Evolutionary conservation across 2,329 filamentous ascomycete species (phyloP), one percentile per base, ranked within the genome.

Genomic region (Paraphoma sp.): DNA sequence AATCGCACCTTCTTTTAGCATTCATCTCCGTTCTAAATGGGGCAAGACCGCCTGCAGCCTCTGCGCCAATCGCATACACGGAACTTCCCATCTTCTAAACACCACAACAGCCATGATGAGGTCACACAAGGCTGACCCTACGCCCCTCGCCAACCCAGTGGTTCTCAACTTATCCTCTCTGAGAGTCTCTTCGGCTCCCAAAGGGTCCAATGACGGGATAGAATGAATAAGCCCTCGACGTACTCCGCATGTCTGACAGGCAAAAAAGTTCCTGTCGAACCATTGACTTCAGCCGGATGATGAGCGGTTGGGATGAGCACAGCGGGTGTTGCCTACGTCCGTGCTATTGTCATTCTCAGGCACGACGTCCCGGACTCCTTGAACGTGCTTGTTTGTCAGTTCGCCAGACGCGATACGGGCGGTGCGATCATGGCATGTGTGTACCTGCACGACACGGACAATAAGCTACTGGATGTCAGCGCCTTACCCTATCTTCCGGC

Each of bases 341-440:
- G 50, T 41, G 38, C 31, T 48, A 57, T 61, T 57, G 54, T 56
- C 56, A 60, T 61, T 49, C 55, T 63, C 62, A 73, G 69, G 69
- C 65, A 73, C 69, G 61, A 56, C 67, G 68, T 67, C 58, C 70
- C 70, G 70, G 60, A 58, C 52, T 60, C 58, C 62, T 53, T 62
- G 30, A 43, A 45, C 30, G 18, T 40, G 23, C 8, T 29, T 41
- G 40, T 46, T 46, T 42, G 28, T 33, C 38, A 43, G 17, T 28
- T 54, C 51, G 40, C 40, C 45, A 54, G 45, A 56, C 50, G 41
- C 51, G 47, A 57, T 51, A 57, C 59, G 51, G 41, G 45, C 17
- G 47, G 17, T 56, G 45, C 52, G 41, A 51, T 54, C 46, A 56
- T 58, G 56, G 45, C 55, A 38, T 38, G 30, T 38, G 31, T 57